Base-by-base conservation (phyloP, 2,329 filamentous ascomycete species). In the Aspergillus puulaauensis region DNA sequence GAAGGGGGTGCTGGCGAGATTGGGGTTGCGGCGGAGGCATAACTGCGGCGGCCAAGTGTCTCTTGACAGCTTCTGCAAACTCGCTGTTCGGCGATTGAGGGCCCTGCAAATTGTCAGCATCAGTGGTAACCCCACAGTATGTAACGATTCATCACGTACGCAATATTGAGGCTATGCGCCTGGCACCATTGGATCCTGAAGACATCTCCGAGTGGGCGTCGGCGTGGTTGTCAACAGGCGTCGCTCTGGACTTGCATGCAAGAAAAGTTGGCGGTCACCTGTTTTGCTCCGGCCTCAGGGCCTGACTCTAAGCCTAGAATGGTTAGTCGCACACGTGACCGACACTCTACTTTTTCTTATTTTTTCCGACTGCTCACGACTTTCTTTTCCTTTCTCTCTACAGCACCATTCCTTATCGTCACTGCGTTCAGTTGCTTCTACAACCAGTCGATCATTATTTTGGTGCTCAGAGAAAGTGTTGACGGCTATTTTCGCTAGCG, bases 401-500 rank as follows among this genome's bases (percentile, higher is more conserved):
- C 81, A 89, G 89, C 90, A 89, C 85, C 80, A 85, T 88, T 66
- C 91, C 93, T 96, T 97, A 97, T 96, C 93, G 85, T 93, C 91
- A 92, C 87, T 85, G 87, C 82, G 84, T 82, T 81, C 81, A 70
- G 79, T 73, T 77, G 76, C 78, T 59, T 80, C 86, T 83, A 89
- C 83, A 84, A 87, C 84, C 86, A 88, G 84, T 84, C 91, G 91
- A 93, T 87, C 93, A 96, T 96, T 95, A 47, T 83, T 86, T 78
- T 78, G 80, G 86, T 95, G 93, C 90, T 90, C 75, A 96, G 90
- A 96, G 74, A 75, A 80, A 90, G 78, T 71, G 66, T 61, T 79
- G 87, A 89, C 90, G 89, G 89, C 89, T 90, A 90, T 92, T 92
- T 96, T 92, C 93, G 93, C 93, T 97, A 97, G 90, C 92, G 86